These are phyloP conservation scores for Eragrostis curvula DNA, from an alignment of 176 grass and related monocot species.

Conservation along the genomic window DNA sequence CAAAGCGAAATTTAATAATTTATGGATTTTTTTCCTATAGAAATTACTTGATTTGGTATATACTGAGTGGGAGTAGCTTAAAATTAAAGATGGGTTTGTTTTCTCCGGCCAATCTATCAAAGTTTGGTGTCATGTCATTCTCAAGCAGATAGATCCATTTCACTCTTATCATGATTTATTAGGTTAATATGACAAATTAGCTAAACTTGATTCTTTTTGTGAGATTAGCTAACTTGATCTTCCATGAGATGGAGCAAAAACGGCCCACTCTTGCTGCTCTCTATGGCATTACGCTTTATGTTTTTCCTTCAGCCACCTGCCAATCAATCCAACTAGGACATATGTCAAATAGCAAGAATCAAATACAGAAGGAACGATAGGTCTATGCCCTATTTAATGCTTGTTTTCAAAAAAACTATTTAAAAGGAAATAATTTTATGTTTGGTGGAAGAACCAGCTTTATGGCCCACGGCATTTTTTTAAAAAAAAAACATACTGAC, in stretches of 20 bases:
- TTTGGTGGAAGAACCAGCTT: background rate
- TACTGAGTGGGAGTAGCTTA: constrained; percentile 19
- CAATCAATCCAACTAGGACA: background rate
- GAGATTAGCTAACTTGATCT: constrained; percentile 18
- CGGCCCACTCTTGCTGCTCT: too few species aligned
- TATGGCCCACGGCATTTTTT: too few species aligned
- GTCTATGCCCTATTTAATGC: background rate
- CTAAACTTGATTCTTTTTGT: background rate
- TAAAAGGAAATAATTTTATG: background rate
- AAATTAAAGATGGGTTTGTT: constrained; percentile 21
- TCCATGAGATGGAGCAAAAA: background rate
- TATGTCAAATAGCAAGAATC: background rate
- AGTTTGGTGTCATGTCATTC: constrained; percentile 46
- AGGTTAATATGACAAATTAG: constrained; percentile 20
- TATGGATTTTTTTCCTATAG: background rate
- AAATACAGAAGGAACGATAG: background rate
- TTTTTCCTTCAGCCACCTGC: background rate
- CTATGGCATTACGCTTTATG: background rate
- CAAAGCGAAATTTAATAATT: background rate
- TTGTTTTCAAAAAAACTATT: background rate
- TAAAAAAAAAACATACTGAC: too few species aligned
- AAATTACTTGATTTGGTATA: background rate
- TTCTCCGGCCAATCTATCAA: background rate
- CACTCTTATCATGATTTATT: background rate
- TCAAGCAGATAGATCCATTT: constrained; percentile 33